Conservation (phyloP, 148 eudicot species). For the Persicaria maculosa region DNA sequence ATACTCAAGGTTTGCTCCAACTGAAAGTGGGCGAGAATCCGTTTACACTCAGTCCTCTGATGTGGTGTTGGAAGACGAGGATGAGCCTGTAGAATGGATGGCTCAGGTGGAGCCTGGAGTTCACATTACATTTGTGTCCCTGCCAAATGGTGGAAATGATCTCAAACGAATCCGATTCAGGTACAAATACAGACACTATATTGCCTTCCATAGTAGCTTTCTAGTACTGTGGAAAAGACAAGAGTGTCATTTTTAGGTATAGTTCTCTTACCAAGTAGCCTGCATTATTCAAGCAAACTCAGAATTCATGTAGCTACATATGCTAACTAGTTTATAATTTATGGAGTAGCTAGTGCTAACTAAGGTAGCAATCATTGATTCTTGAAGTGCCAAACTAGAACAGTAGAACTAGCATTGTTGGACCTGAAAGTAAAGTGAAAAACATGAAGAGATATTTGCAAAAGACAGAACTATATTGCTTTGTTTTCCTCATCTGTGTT, state of each 20-base stretch:
- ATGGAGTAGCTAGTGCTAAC: not conserved
- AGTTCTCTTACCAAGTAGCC: too few species aligned
- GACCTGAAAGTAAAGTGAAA: not conserved
- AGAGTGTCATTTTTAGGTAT: too few species aligned
- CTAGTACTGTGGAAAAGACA: too few species aligned
- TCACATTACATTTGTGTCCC: slow-evolving; percentile 90
- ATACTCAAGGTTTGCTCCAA: slow-evolving; percentile 49
- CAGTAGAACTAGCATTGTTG: not conserved
- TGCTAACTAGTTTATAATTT: too few species aligned
- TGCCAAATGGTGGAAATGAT: slow-evolving; percentile 91
- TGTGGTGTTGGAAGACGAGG: slow-evolving; percentile 64
- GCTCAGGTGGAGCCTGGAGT: slow-evolving; percentile 99
- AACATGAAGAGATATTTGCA: not conserved
- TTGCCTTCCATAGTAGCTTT: not conserved
- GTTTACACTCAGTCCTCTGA: slow-evolving; percentile 40
- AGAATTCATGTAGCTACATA: too few species aligned
- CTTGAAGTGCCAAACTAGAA: not conserved
- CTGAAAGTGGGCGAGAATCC: slow-evolving; percentile 41
- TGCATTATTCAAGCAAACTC: too few species aligned
- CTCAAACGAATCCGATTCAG: slow-evolving; percentile 91
- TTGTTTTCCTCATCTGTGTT: not conserved
- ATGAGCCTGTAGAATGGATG: slow-evolving; percentile 90
- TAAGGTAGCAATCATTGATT: not conserved
- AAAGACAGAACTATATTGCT: not conserved
- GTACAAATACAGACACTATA: slow-evolving; percentile 24